Evolutionary conservation across 345 rosid species (phyloP).

Genomic region (Punica granatum): DNA sequence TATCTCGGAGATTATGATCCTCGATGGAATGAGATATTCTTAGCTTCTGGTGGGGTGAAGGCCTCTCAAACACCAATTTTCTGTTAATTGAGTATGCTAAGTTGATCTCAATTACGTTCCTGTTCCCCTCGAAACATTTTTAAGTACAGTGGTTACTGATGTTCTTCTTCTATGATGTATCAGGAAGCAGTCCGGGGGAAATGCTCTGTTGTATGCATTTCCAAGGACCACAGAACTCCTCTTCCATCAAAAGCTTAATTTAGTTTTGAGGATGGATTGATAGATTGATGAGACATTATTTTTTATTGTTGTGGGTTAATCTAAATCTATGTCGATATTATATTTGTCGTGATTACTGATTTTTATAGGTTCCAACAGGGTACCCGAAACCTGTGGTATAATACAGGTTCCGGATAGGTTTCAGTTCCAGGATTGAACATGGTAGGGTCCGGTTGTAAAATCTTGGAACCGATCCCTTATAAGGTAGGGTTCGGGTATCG

Average conservation of each 20-base stretch:
- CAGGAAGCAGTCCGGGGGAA: slow-evolving; percentile 39
- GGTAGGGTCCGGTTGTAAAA: no score
- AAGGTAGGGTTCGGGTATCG: no score
- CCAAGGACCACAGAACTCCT: slow-evolving; percentile 12
- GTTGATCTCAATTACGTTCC: neutral
- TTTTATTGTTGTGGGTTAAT: no score
- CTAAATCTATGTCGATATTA: no score
- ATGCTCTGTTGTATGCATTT: slow-evolving; percentile 45
- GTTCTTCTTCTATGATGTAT: neutral
- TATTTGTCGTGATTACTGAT: no score
- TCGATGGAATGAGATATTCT: slow-evolving; percentile 46
- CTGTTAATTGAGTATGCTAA: slow-evolving; percentile 22
- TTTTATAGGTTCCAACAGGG: no score
- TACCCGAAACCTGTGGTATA: no score
- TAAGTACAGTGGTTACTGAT: neutral
- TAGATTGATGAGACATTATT: no score
- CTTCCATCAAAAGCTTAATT: slow-evolving; percentile 13
- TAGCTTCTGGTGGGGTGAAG: slow-evolving; percentile 50
- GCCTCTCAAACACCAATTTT: slow-evolving; percentile 28
- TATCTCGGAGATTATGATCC: slow-evolving; percentile 36
- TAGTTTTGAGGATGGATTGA: no score
- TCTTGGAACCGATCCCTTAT: no score
- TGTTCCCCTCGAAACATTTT: neutral
- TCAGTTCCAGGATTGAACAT: no score
- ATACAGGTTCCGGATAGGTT: no score